Base-by-base conservation (phyloP, 305 asterid genomes). In the Rubia tinctorum region DNA sequence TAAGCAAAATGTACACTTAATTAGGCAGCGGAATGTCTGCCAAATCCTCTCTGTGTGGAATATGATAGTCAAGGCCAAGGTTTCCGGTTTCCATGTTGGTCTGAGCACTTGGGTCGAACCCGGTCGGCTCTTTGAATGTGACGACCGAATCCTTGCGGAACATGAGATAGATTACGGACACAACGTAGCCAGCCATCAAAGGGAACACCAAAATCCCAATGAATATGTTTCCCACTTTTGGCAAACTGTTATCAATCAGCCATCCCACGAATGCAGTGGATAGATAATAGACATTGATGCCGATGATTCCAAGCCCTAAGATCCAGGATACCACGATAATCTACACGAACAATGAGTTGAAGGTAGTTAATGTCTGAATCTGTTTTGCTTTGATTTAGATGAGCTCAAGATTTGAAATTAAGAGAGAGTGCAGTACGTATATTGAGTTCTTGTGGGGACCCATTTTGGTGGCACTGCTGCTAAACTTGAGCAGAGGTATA, bases 371-470 rank as follows among this genome's bases (percentile, higher is more conserved):
- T n/a, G n/a, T n/a, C n/a, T n/a, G n/a, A n/a, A n/a, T n/a, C n/a
- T n/a, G n/a, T n/a, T n/a, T n/a, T n/a, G n/a, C n/a, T n/a, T n/a
- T n/a, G n/a, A n/a, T n/a, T n/a, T n/a, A n/a, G n/a, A n/a, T n/a
- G n/a, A n/a, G n/a, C n/a, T n/a, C n/a, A n/a, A n/a, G n/a, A n/a
- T n/a, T n/a, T n/a, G n/a, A n/a, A n/a, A n/a, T n/a, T n/a, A n/a
- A n/a, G n/a, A n/a, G n/a, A n/a, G n/a, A n/a, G n/a, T n/a, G n/a
- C n/a, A n/a, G n/a, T n/a, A n/a, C n/a, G n/a, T 76, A 82, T 60
- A 79, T 88, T 7, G 97, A 91, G 81, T 88, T 93, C 81, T 82
- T 89, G 88, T 88, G 91, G 0, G 97, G 98, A 34, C 98, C 98
- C 89, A 89, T 87, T 77, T 93, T 93, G 76, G 92, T 84, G 68